Evolutionary conservation across 257 asterid species (phyloP), one percentile per base, ranked within the genome.

Genomic region (Cinchona pubescens): DNA sequence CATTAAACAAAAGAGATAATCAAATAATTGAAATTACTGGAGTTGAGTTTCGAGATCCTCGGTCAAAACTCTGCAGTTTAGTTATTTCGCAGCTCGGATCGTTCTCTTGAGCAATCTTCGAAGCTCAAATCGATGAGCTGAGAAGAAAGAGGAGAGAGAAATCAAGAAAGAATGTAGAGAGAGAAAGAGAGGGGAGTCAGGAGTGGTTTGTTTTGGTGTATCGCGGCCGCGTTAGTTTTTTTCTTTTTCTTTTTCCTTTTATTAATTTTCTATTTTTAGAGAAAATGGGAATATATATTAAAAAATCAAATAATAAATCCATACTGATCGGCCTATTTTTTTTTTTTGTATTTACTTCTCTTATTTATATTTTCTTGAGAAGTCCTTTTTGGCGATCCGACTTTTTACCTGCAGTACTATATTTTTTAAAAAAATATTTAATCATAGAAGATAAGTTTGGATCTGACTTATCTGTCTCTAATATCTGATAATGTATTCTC

Each of bases 191-290:
- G 67, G 21, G 55, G 63, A 60, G 79, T 68, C 38, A 76, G 73
- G 63, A 77, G 74, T 49, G 82, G 74, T 58, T 76, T 84, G 88
- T 82, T 88, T 84, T 68, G 91, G 85, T 65, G 83, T 78, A 74
- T 81, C 69, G 90, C 93, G 83, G 89, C 96, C 90, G 93, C 92
- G 93, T 88, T 86, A 79, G 68, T 87, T 80, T 83, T 76, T 51
- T n/a, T n/a, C n/a, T n/a, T n/a, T n/a, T n/a, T n/a, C n/a, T n/a
- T n/a, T n/a, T n/a, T n/a, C n/a, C 60, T 32, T 66, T 46, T 73
- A 81, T 71, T 48, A 18, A 32, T 58, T 72, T 59, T 73, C 43
- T 40, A 27, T 59, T 73, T 51, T 59, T 59, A 40, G 65, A 5
- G 16, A n/a, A 55, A 23, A 53, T 9, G 12, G 9, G 35, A 5